Base-by-base conservation (phyloP, 2,329 filamentous ascomycete genomes). In the Didymosphaeria variabile region DNA sequence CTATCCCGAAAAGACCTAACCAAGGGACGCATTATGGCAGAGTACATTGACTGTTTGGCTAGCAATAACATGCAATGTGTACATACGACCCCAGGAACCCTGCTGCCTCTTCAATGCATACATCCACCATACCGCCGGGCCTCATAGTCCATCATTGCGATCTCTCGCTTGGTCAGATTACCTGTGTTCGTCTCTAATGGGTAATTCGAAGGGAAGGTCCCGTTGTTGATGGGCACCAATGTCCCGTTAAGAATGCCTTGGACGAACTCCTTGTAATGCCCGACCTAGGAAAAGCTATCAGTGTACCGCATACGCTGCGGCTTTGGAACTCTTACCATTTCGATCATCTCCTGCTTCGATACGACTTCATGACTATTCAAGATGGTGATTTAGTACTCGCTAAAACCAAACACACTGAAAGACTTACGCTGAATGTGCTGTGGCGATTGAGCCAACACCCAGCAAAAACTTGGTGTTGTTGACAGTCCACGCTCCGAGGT, bases 301-400 rank as follows among this genome's bases (percentile, higher is more conserved):
- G 45, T 31, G 23, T n/a, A 9, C 23, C 10, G 12, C 23, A 21
- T 2, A 17, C 5, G 13, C 10, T 13, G n/a, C 23, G 29, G 5
- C 15, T 29, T n/a, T 12, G 13, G 13, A n/a, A 47, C 29, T 15
- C 45, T 17, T 17, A 55, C 52, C 52, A 55, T 55, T 8, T 55
- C 38, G 15, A 55, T 55, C 52, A 55, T 55, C 52, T 55, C 52
- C 38, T 45, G 52, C 38, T 55, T 55, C n/a, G 52, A 55, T 17
- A 55, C 52, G 21, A 45, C 38, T 32, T 55, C 52, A 23, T 55
- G 52, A 47, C 45, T 47, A 19, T 47, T 17, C 29, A 31, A 47
- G 10, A 31, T n/a, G 19, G 13, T 23, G 6, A 29, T 12, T 31
- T 29, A 47, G 23, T 29, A 31, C 9, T 4, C 29, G n/a, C 23